Base-by-base conservation (phyloP, 2,329 filamentous ascomycete species). In the Colletotrichum brevisporum region DNA sequence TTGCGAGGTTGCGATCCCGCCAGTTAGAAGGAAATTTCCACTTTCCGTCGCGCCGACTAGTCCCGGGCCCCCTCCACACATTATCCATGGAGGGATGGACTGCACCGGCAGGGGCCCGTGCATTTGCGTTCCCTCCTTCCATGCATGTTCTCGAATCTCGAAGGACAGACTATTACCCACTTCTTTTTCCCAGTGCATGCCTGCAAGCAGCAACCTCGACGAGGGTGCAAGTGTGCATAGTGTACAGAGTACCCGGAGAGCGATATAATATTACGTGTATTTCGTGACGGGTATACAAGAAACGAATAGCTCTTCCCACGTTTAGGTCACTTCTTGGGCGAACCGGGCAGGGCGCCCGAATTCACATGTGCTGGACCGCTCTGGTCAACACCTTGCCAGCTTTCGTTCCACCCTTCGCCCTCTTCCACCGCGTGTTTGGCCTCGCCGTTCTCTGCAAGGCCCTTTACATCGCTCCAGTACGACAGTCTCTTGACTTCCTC, bases 381-480 rank as follows among this genome's bases (percentile, higher is more conserved):
- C 57, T 83, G 82, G 72, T 89, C 87, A 36, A 88, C 74, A 6
- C 86, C 87, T 71, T 83, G 78, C 84, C 85, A 88, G 15, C 77
- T 78, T 3, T 81, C 76, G 67, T 80, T 77, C 83, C 83, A 85
- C 8, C 82, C 83, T 56, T 81, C 78, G 70, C 78, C 66, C 15
- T 76, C 71, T 63, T 84, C 83, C 2, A 85, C 81, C 2, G 83
- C 85, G 18, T 81, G 78, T 41, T 77, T 79, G 3, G 84, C 79
- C 60, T 86, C 82, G 39, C 86, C 87, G 12, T 79, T 80, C 71
- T 85, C 84, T 0, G 91, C 88, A 81, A 94, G 90, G 16, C 87
- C 87, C 78, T 90, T 93, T 71, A 94, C 89, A 76, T 97, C 93
- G 76, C 92, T 95, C 91, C 95, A 97, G 77, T 94, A 97, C 58